These are phyloP conservation scores for Symbiodinium natans DNA, from an alignment of 73 alveolate species.

Conservation along the genomic window DNA sequence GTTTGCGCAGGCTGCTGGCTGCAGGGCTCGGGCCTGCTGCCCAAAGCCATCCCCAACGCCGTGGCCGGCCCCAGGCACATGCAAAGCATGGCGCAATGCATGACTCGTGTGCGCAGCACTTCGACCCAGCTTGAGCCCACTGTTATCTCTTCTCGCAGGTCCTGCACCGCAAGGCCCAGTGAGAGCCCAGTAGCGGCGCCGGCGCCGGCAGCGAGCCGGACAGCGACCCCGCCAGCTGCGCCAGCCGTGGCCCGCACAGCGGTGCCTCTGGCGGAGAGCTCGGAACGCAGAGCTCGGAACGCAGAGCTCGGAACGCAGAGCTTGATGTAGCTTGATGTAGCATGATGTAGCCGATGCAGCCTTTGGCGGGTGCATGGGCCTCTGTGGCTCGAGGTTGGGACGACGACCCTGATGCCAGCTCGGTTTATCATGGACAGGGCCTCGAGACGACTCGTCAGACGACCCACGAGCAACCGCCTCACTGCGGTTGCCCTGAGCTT, in stretches of 20 bases:
- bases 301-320: too few species aligned
- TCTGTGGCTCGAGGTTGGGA: neutral
- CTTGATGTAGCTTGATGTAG: too few species aligned
- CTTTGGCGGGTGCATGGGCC: neutral
- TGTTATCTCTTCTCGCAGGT: too few species aligned
- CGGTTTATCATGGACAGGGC: slow-evolving; percentile 20
- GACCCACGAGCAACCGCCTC: too few species aligned
- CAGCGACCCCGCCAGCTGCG: neutral
- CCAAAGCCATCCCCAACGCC: slow-evolving; percentile 59
- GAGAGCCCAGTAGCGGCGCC: neutral
- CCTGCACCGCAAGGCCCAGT: neutral
- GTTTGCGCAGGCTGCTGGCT: slow-evolving; percentile 38
- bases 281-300: too few species aligned
- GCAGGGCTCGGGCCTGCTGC: slow-evolving; percentile 56
- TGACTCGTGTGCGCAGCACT: too few species aligned
- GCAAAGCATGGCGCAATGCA: neutral
- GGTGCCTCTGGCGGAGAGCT: too few species aligned
- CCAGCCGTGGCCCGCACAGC: neutral
- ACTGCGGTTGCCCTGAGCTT: neutral
- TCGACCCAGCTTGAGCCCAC: too few species aligned
- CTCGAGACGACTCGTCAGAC: too few species aligned
- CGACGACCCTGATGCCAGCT: slow-evolving; percentile 44
- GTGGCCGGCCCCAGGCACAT: slow-evolving; percentile 30
- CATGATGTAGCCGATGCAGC: neutral
- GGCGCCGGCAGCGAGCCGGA: neutral